Evolutionary conservation across 495 filamentous ascomycete genomes (phyloP), one percentile per base, ranked within the genome.

Genomic region (Penicillium angulare): DNA sequence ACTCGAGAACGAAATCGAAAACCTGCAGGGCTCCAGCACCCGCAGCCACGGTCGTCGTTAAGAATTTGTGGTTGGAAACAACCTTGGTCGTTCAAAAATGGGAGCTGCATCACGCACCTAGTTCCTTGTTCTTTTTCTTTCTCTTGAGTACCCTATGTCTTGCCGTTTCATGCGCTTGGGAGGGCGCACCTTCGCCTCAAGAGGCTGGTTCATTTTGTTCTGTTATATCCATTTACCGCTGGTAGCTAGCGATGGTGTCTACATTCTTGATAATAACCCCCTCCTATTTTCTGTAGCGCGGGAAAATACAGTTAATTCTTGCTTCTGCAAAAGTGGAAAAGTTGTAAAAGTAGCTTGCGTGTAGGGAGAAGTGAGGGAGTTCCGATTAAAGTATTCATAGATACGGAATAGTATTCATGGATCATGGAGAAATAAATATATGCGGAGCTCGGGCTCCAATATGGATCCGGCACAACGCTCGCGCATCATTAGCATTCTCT

Each of bases 31-130:
- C 60, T 92, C 84, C 63, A 82, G 89, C 62, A 88, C 88, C 65
- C 85, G 93, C 74, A 97, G 90, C 79, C 89, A 95, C 67, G 95
- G 93, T 57, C 90, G 93, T 75, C 95, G 93, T 75, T 97, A 91
- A 73, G 47, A 59, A 58, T 34, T 41, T 53, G 50, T 44, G 24
- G 45, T 57, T 57, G 57, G 55, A 49, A 48, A 53, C 38, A 20
- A 41, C 49, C 54, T 56, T 53, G 56, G 61, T 55, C 32, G 50
- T 62, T 66, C 60, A 64, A 64, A 68, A 68, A 55, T 65, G 67
- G 66, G 63, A 58, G 59, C 54, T 62, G 47, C 45, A 46, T 45
- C 56, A 44, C 57, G 51, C 62, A 57, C 55, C 54, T 59, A 61
- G 61, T 66, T 55, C 45, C 58, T 67, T 63, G 60, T 66, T 66